Percentiles rank a stretch among this genome's conserved stretches.
These are phyloP conservation scores for Macrotyloma uniflorum DNA, from an alignment of 306 rosid genomes.

Conservation along the genomic window DNA sequence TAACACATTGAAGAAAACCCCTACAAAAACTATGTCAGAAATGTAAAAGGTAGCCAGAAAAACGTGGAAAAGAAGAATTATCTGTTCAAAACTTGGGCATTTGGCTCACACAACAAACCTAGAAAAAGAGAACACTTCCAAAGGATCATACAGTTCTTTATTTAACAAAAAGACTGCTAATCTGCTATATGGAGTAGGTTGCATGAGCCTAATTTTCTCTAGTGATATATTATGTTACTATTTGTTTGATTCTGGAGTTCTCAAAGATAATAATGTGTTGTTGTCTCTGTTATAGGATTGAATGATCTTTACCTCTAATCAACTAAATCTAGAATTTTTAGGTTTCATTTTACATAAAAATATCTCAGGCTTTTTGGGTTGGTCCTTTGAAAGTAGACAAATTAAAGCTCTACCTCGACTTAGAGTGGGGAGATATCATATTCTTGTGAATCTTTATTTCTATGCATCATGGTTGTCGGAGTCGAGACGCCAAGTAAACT, in stretches of 20 bases:
- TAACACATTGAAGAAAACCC: neutral
- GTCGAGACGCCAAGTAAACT: no score
- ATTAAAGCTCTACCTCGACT: neutral
- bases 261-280: neutral
- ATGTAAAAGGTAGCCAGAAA: neutral
- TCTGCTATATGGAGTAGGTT: neutral
- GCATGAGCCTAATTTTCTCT: neutral
- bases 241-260: neutral
- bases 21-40: neutral
- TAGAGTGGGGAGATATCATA: neutral
- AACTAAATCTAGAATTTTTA: neutral
- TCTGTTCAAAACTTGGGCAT: neutral
- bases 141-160: neutral
- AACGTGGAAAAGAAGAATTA: neutral
- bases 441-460: neutral
- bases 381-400: neutral
- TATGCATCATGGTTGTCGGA: no score
- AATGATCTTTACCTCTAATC: neutral
- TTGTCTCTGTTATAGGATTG: neutral
- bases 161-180: neutral
- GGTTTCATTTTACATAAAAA: neutral
- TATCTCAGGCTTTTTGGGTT: no score
- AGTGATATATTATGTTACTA: neutral
- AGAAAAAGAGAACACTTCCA: neutral
- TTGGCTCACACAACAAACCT: neutral